Base-by-base conservation (phyloP, 2,329 filamentous ascomycete species). In the Neonectria coccinea region DNA sequence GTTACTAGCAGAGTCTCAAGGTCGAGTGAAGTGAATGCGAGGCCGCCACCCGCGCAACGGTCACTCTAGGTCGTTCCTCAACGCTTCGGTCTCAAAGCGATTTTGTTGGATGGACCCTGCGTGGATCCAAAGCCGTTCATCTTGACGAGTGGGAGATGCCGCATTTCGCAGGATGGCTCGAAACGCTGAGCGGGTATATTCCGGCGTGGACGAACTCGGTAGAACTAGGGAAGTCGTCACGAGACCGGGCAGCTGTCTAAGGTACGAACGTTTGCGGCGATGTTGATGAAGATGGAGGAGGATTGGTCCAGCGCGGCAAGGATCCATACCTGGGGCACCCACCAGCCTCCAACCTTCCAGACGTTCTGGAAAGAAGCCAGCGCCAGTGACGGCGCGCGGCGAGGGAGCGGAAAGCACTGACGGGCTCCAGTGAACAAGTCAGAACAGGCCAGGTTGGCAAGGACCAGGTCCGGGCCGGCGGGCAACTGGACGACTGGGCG, bases 341-440 rank as follows among this genome's bases (percentile, higher is more conserved):
- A 31, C 29, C 29, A 31, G 29, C 29, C 9, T 31, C 29, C 31
- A 33, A 10, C 11, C 31, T 25, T 25, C 62, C 33, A 50, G 50
- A 58, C 14, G 54, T 62, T 65, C 58, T 62, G 42, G 58, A 65
- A 65, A 65, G 55, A 51, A 45, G 27, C 42, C 20, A 27, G 39
- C 44, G 48, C 36, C 33, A 39, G 33, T 18, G 36, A 27, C 52
- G 52, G 36, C 52, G 52, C 36, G 27, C 27, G 11, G 31, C 10
- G 39, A 44, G 20, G 18, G 51, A 54, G 20, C 29, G 51, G 31
- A 31, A 41, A 54, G 51, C 51, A 27, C 51, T 54, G 33, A 22
- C 51, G 14, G 14, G 33, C 14, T 36, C 33, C 33, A 39, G 31
- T 12, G 10, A 36, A 10, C 16, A 16, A 16, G 33, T 36, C 5